Conservation (phyloP, 2,329 filamentous ascomycete genomes). For the Endocalyx cinctus region DNA sequence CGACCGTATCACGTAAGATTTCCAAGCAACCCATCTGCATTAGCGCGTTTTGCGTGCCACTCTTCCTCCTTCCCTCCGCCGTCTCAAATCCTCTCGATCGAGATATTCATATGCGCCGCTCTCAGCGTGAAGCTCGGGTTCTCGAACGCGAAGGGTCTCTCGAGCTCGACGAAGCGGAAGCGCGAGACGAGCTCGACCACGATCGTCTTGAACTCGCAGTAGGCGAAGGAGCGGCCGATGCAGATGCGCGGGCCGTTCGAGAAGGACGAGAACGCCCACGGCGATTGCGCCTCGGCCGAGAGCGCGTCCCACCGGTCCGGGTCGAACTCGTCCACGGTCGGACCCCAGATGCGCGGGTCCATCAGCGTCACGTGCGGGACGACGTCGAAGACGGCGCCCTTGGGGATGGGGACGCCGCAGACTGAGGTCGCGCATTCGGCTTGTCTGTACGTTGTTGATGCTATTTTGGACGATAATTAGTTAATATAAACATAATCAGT, state of each 20-base stretch:
- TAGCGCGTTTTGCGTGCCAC: too few species aligned
- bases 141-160: conserved; percentile 10
- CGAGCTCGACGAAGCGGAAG: conserved; percentile 8
- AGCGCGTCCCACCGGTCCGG: conserved; percentile 32
- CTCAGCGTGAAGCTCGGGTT: conserved; percentile 11
- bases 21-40: too few species aligned
- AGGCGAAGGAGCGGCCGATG: conserved; percentile 13
- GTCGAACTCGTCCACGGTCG: conserved; percentile 29
- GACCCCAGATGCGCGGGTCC: conserved; percentile 33
- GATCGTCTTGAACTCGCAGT: conserved; percentile 15
- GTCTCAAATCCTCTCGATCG: conserved; percentile 9
- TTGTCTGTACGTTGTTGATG: conserved; percentile 26
- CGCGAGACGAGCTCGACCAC: conserved; percentile 10
- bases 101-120: conserved; percentile 7
- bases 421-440: conserved; percentile 27
- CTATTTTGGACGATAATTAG: conserved; percentile 9
- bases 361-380: conserved; percentile 32
- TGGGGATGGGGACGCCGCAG: conserved; percentile 29
- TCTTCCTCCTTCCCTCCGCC: too few species aligned
- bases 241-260: conserved; percentile 16
- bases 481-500: background rate
- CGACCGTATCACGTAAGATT: too few species aligned
- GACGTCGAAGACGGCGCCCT: conserved; percentile 31
- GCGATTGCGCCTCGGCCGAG: conserved; percentile 19
- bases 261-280: conserved; percentile 26